Evolutionary conservation across 2,329 filamentous ascomycete genomes (phyloP).

Genomic region (Arthrobotrys entomopaga): DNA sequence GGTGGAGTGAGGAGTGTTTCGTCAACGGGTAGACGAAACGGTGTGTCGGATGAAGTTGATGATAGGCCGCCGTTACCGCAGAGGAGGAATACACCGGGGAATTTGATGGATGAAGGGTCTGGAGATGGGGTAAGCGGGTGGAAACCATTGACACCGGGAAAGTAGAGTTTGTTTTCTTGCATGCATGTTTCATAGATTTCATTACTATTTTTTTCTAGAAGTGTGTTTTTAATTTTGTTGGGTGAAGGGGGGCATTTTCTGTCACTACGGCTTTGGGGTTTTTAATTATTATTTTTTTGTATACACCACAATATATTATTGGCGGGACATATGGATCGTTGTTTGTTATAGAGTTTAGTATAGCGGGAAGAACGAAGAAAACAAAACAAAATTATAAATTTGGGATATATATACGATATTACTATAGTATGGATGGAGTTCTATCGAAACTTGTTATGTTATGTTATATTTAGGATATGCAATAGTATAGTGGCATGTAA

Average conservation of each 20-base stretch:
- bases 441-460: too few relatives aligned
- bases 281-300: too few relatives aligned
- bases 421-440: too few relatives aligned
- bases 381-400: constrained; percentile 8
- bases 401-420: too few relatives aligned
- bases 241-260: constrained; percentile 3
- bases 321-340: constrained; percentile 1
- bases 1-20: constrained; percentile 25
- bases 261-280: background rate
- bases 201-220: background rate
- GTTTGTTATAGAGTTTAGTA: constrained; percentile 46
- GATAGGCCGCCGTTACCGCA: constrained; percentile 36
- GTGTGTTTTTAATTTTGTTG: too few relatives aligned
- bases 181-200: constrained; percentile 10
- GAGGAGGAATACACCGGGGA: constrained; percentile 4
- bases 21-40: constrained; percentile 13
- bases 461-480: background rate
- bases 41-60: constrained; percentile 4
- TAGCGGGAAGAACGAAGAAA: background rate
- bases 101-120: constrained; percentile 45
- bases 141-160: constrained; percentile 38
- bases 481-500: background rate
- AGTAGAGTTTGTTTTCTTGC: background rate
- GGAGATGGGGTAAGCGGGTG: constrained; percentile 32
- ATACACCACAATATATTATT: background rate